Conservation (phyloP, 345 rosid genomes). For the Eucalyptus tenuipes region DNA sequence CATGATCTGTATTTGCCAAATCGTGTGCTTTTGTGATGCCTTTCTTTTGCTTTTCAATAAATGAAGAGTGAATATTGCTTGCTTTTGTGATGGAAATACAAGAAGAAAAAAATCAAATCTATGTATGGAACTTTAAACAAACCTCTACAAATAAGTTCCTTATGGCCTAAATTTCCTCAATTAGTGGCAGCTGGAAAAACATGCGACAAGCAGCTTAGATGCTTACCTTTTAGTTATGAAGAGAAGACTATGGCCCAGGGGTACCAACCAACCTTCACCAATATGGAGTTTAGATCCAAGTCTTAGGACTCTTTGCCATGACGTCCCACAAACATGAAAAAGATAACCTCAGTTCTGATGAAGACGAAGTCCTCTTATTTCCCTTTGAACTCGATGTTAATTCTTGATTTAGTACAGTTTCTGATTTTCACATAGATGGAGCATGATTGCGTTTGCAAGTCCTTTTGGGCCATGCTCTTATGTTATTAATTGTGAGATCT, state of each 20-base stretch:
- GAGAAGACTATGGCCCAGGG: neutral
- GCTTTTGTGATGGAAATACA: neutral
- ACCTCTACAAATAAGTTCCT: neutral
- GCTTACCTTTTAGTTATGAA: neutral
- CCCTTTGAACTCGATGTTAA: neutral
- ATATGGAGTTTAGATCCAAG: neutral
- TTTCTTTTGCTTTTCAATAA: neutral
- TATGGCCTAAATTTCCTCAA: neutral
- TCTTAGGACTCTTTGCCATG: neutral
- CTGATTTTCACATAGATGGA: neutral
- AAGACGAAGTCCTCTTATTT: neutral
- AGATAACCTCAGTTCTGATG: neutral
- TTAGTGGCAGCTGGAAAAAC: neutral
- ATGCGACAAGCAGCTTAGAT: neutral
- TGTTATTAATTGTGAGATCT: neutral
- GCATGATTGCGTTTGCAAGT: neutral
- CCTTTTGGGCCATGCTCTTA: neutral
- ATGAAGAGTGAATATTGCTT: neutral
- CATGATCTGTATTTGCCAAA: neutral
- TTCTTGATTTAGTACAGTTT: neutral
- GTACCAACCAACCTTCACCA: neutral
- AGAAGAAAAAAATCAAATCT: neutral
- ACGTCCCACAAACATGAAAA: neutral
- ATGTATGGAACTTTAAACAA: neutral
- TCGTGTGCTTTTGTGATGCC: neutral